phyloP scores from a whole-genome alignment of 768 basidiomycete species.

The Coprinellus aureogranulatus region DNA sequence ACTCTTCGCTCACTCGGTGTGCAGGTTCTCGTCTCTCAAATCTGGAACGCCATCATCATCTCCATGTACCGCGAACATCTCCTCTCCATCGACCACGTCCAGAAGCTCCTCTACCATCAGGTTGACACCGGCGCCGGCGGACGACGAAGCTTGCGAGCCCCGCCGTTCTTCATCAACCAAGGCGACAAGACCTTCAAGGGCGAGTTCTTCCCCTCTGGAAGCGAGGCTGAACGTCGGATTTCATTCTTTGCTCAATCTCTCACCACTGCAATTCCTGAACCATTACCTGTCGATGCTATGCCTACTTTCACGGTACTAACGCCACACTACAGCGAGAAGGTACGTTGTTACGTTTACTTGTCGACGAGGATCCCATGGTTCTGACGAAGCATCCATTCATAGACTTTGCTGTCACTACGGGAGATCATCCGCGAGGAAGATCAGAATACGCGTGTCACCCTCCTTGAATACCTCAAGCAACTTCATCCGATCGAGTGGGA shows the following conservation, averaged over 20 bases:
- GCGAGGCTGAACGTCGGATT: conserved; percentile 95
- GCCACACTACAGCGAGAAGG: conserved; percentile 98
- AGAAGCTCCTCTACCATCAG: conserved; percentile 96
- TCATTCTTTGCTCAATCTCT: conserved; percentile 99
- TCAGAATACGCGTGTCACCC: conserved; percentile 93
- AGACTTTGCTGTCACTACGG: conserved; percentile 92
- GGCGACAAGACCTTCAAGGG: conserved; percentile 74
- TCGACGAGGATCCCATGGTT: background rate
- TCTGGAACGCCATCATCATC: conserved; percentile 99
- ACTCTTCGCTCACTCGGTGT: conserved; percentile 3
- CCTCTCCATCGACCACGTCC: conserved; percentile 98
- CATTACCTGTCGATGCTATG: conserved; percentile 98
- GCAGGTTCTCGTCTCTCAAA: conserved; percentile 94
- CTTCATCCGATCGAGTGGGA: conserved; percentile 98
- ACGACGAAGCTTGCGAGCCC: conserved; percentile 88
- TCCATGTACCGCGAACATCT: conserved; percentile 99
- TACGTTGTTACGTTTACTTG: conserved; percentile 25
- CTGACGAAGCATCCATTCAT: conserved; percentile 11
- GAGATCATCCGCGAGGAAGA: conserved; percentile 99
- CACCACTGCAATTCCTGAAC: conserved; percentile 90
- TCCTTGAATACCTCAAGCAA: conserved; percentile 97
- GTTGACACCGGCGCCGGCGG: conserved; percentile 78
- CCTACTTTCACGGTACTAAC: conserved; percentile 98
- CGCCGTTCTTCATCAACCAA: conserved; percentile 97
- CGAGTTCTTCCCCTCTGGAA: conserved; percentile 92